These are phyloP conservation scores for Acacia concinna DNA, from an alignment of 331 rosid species.

Conservation along the genomic window DNA sequence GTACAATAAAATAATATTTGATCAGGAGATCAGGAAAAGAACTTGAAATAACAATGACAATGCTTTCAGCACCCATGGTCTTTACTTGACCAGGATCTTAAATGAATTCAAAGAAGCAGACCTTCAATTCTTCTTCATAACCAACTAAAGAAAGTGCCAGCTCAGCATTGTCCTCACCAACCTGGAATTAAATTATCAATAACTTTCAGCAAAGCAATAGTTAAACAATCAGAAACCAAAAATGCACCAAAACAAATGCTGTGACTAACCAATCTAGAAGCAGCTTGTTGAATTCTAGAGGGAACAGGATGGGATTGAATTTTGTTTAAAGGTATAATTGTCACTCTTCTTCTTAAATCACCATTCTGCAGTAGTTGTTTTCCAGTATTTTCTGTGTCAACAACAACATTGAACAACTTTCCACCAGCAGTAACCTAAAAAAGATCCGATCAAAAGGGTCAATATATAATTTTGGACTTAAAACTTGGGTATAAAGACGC, in stretches of 20 bases:
- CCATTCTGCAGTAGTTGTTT: conserved; percentile 90
- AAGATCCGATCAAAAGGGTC: conserved; percentile 21
- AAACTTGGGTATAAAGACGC: conserved; percentile 13
- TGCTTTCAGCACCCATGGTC: conserved; percentile 23
- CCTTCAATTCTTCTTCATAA: conserved; percentile 82
- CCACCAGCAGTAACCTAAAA: conserved; percentile 96
- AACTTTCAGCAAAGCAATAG: conserved; percentile 19
- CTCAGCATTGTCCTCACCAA: conserved; percentile 83
- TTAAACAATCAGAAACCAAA: conserved; percentile 15
- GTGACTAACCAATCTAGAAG: conserved; percentile 66
- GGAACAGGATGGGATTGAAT: conserved; percentile 64
- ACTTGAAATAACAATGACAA: conserved; percentile 11
- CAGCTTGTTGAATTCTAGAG: conserved; percentile 62
- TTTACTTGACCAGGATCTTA: conserved; percentile 1
- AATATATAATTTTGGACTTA: conserved; percentile 17
- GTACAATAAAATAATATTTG: conserved; percentile 12
- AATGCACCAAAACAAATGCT: conserved; percentile 12
- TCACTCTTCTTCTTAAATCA: conserved; percentile 83
- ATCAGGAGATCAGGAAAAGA: neutral
- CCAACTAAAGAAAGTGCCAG: conserved; percentile 91
- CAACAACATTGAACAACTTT: conserved; percentile 90
- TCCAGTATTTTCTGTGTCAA: conserved; percentile 88
- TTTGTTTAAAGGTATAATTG: conserved; percentile 93
- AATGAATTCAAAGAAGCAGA: conserved; percentile 41
- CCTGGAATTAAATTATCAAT: conserved; percentile 51